These are phyloP conservation scores for Ophiostoma tasmaniense DNA, from an alignment of 2,329 filamentous ascomycete genomes.

Conservation along the genomic window DNA sequence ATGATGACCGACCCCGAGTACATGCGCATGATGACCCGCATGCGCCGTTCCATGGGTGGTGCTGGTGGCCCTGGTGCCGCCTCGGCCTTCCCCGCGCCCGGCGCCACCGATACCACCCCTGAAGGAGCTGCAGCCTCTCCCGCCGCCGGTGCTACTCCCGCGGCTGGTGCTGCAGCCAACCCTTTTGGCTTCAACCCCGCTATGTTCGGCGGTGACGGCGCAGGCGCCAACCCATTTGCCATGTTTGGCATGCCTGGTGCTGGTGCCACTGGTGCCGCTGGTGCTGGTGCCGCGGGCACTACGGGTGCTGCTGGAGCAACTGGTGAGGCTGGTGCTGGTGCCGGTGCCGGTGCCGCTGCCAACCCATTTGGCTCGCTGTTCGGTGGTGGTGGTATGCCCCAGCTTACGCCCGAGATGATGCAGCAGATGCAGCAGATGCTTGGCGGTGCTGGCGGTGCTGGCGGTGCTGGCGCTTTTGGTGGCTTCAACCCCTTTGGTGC, in stretches of 20 bases:
- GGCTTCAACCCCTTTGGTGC: constrained; percentile 5
- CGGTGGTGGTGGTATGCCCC: constrained; percentile 28
- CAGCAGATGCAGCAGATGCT: constrained; percentile 47
- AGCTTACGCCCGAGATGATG: constrained; percentile 44
- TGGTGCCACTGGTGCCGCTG: neutral
- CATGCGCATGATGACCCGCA: constrained; percentile 70
- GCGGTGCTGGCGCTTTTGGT: constrained; percentile 23
- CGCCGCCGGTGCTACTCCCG: constrained; percentile 16
- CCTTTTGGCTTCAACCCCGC: constrained; percentile 19
- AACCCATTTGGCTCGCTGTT: constrained; percentile 39
- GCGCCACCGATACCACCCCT: constrained; percentile 78
- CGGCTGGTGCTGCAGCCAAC: constrained; percentile 14
- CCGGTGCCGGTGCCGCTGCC: constrained; percentile 1
- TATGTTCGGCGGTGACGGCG: constrained; percentile 11
- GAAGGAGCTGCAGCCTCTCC: constrained; percentile 33
- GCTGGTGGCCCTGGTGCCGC: constrained; percentile 35
- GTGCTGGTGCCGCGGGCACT: neutral
- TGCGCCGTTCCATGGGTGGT: constrained; percentile 64
- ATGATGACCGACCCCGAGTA: constrained; percentile 91
- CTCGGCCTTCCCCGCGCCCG: constrained; percentile 73
- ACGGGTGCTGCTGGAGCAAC: neutral
- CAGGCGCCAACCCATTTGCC: constrained; percentile 31
- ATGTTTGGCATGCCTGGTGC: constrained; percentile 7
- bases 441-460: constrained; percentile 29
- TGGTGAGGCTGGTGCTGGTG: neutral